These are phyloP conservation scores for Talaromyces atroroseus DNA, from an alignment of 2,329 filamentous ascomycete genomes.

Conservation along the genomic window DNA sequence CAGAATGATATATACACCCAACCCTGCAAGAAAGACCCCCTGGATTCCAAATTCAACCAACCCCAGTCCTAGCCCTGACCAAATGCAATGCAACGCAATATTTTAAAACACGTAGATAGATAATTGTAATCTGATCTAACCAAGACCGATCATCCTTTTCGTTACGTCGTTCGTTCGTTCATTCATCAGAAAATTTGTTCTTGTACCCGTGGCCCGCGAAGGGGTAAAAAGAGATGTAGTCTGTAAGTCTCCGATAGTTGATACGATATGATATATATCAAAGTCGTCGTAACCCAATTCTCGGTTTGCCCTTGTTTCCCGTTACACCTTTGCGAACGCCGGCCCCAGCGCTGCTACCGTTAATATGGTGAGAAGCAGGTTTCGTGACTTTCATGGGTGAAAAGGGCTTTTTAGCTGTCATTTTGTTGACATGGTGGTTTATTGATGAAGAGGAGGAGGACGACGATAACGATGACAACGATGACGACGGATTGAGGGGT, in stretches of 20 bases:
- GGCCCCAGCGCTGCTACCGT: neutral
- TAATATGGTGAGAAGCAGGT: conserved; percentile 8
- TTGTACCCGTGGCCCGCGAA: neutral
- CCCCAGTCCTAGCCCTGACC: neutral
- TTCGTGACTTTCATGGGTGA: conserved; percentile 19
- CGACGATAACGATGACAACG: neutral
- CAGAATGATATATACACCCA: neutral
- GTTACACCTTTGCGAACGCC: conserved; percentile 24
- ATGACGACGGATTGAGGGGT: conserved; percentile 1
- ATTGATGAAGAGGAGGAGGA: conserved; percentile 1
- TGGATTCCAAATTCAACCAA: neutral
- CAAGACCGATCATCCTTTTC: neutral
- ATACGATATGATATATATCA: conserved; percentile 14
- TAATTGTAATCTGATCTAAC: neutral
- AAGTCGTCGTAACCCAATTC: conserved; percentile 32
- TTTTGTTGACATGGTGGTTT: neutral
- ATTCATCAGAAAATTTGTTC: conserved; percentile 5
- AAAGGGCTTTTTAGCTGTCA: conserved; percentile 5
- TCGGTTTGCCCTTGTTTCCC: conserved; percentile 26
- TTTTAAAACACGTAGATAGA: neutral
- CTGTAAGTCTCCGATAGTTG: neutral
- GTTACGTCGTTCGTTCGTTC: conserved; percentile 1
- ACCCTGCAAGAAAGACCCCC: neutral
- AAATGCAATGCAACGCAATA: neutral
- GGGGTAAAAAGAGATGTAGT: too few species aligned